A percentile compares a stretch with the other conserved stretches of the same genome.
Evolutionary conservation across 257 asterid species (phyloP).

Genomic region (Plantago ovata): DNA sequence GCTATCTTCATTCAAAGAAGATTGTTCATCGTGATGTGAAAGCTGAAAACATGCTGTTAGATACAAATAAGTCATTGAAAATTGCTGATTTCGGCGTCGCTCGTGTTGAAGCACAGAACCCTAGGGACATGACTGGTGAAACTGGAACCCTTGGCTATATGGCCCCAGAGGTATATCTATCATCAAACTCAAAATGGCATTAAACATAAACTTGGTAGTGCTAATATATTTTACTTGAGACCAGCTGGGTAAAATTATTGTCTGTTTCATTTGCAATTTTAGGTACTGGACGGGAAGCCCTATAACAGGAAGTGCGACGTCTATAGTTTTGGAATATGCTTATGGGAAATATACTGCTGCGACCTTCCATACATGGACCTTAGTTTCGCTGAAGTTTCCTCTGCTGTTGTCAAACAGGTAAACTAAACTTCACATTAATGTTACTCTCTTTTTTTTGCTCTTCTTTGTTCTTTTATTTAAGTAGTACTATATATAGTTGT

Average conservation of each 20-base stretch:
- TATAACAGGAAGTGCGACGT: slow-evolving; percentile 95
- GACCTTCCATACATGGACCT: slow-evolving; percentile 83
- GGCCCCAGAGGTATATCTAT: slow-evolving; percentile 85
- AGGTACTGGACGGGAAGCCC: slow-evolving; percentile 96
- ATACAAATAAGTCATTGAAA: slow-evolving; percentile 50
- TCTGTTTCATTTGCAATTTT: slow-evolving; percentile 4
- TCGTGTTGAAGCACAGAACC: slow-evolving; percentile 95
- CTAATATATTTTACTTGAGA: not conserved
- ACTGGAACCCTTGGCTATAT: slow-evolving; percentile 97
- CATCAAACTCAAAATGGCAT: not conserved
- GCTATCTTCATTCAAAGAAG: slow-evolving; percentile 84
- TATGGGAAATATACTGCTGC: slow-evolving; percentile 94
- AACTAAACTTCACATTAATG: slow-evolving; percentile 5
- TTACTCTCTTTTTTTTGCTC: too few species aligned
- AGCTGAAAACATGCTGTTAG: slow-evolving; percentile 92
- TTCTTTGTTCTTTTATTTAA: too few species aligned
- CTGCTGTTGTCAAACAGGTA: slow-evolving; percentile 92
- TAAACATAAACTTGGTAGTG: too few species aligned
- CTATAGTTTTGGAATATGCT: slow-evolving; percentile 86
- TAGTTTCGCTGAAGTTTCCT: slow-evolving; percentile 91
- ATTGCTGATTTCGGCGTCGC: slow-evolving; percentile 98
- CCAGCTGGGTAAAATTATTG: not conserved
- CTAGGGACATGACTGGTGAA: slow-evolving; percentile 96
- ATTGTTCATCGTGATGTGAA: slow-evolving; percentile 95
- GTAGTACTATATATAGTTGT: too few species aligned